A percentile compares a stretch with the other conserved stretches of the same genome.
phyloP scores from a whole-genome alignment of 208 protist species.

The Trichomonas tenax region DNA sequence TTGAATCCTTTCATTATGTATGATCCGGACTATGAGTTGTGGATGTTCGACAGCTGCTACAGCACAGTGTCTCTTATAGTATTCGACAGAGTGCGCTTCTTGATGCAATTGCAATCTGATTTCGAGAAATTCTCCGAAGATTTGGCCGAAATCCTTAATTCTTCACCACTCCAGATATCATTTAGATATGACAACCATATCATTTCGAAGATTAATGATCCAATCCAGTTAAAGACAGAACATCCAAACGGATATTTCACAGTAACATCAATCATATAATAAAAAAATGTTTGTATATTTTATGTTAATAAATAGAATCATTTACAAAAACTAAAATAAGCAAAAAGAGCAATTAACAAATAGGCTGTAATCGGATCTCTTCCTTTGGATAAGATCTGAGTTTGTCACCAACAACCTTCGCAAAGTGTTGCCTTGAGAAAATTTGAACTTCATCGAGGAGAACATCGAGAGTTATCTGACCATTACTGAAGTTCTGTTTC shows the following conservation, averaged over 20 bases:
- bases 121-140: background rate
- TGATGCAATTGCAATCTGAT: background rate
- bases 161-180: background rate
- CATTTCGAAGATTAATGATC: background rate
- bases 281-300: background rate
- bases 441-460: too few relatives aligned
- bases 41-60: background rate
- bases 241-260: background rate
- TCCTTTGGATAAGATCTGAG: too few relatives aligned
- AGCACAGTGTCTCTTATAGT: background rate
- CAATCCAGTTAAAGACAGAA: background rate
- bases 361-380: too few relatives aligned
- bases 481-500: too few relatives aligned
- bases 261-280: background rate
- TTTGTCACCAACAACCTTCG: too few relatives aligned
- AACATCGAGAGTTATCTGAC: too few relatives aligned
- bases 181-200: background rate
- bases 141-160: background rate
- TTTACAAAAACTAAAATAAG: too few relatives aligned
- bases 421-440: too few relatives aligned
- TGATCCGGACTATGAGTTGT: background rate
- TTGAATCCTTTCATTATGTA: background rate
- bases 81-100: background rate
- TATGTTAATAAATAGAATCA: too few relatives aligned
- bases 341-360: too few relatives aligned